Base-by-base conservation (phyloP, 2,329 filamentous ascomycete species). In the Ceratocystis destructans region DNA sequence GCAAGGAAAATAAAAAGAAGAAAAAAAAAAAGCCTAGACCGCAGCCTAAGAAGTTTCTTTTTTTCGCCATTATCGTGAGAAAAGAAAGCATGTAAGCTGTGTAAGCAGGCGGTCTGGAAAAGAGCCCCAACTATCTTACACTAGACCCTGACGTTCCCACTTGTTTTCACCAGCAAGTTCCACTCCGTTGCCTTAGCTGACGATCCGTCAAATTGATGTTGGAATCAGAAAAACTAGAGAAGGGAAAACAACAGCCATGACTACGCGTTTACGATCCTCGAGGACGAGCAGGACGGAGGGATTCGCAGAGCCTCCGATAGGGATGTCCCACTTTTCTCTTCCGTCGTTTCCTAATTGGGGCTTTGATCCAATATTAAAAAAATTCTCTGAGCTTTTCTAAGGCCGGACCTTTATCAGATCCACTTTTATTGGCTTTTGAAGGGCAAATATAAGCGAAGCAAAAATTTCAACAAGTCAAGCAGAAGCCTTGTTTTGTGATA, bases 91-190 rank as follows among this genome's bases (percentile, higher is more conserved):
- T 41, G 37, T 41, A 41, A 41, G 37, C 10, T 41, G 37, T 41
- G 37, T 15, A 4, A 12, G 10, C 37, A 15, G 44, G 45, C 45
- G 61, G 37, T 62, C 37, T 45, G 61, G n/a, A 28, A 62, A 46
- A 62, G 20, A 62, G 37, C 61, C 37, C 44, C 37, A 45, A n/a
- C 44, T 62, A 62, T 62, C 61, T 45, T n/a, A 53, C 31, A 25
- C 12, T 41, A 41, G 10, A 15, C 20, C n/a, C 33, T 45, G 61
- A 31, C 17, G 33, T 48, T 45, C 37, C 45, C 37, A 62, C 45
- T 48, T 62, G 61, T 65, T 46, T 59, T 12, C 55, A 59, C 10
- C 55, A 59, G 55, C 55, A 59, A 17, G 55, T 59, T 37, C 55
- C 55, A 59, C 55, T 59, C 55, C 17, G 55, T 8, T 59, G 55